Percentiles rank a stretch among this genome's conserved stretches.
These are phyloP conservation scores for Ceratocystis lukuohia DNA, from an alignment of 2,329 filamentous ascomycete genomes.

Conservation along the genomic window DNA sequence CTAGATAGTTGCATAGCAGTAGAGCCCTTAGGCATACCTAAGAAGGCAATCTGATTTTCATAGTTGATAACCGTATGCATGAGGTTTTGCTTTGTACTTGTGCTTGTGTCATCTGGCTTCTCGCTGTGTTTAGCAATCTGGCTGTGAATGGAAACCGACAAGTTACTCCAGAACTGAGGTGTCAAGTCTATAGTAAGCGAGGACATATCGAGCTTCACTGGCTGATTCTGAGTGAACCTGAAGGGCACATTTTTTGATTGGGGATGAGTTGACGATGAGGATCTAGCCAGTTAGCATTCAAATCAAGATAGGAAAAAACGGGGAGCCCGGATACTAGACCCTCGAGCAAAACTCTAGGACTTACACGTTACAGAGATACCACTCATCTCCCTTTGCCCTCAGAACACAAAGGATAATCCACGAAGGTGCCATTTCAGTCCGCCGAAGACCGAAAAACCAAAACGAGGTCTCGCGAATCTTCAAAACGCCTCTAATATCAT, in stretches of 20 bases:
- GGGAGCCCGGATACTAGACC: neutral
- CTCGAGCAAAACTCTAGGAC: constrained; percentile 23
- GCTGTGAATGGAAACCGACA: constrained; percentile 33
- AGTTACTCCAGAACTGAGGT: constrained; percentile 38
- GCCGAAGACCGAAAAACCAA: constrained; percentile 55
- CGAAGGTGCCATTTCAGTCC: constrained; percentile 53
- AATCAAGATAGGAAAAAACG: neutral
- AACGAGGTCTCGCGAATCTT: constrained; percentile 49
- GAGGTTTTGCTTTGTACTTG: neutral
- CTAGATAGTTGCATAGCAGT: constrained; percentile 37
- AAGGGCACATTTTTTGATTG: constrained; percentile 2
- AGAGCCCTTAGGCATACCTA: neutral
- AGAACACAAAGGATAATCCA: constrained; percentile 64
- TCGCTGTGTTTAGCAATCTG: constrained; percentile 12
- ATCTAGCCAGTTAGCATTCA: neutral
- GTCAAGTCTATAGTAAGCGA: constrained; percentile 34
- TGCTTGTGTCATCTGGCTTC: neutral
- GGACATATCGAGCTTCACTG: constrained; percentile 29
- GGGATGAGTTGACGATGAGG: neutral
- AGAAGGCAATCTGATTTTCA: constrained; percentile 18
- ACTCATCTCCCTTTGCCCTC: constrained; percentile 59
- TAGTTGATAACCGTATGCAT: neutral
- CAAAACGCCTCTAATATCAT: constrained; percentile 46
- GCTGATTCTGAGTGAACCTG: constrained; percentile 5
- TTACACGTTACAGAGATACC: constrained; percentile 61